phyloP scores from a whole-genome alignment of 1,139 yeast species.

The Candida tropicalis region DNA sequence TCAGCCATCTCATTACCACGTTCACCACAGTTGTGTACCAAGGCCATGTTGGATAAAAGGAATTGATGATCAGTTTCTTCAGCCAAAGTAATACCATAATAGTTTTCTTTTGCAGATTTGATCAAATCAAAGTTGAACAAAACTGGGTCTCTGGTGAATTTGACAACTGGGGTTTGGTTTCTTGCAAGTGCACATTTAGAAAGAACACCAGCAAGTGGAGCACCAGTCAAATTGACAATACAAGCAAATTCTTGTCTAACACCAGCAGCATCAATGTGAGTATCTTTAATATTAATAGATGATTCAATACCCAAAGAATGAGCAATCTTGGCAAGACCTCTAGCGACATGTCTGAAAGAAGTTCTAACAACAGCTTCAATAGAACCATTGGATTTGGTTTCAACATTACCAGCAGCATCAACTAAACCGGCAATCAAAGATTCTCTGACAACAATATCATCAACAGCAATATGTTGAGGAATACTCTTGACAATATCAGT shows the following conservation, averaged over 20 bases:
- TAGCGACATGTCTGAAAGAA: slow-evolving; percentile 26
- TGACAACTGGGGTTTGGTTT: slow-evolving; percentile 12
- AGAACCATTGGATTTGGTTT: slow-evolving; percentile 13
- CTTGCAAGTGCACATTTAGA: slow-evolving; percentile 21
- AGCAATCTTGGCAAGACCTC: slow-evolving; percentile 34
- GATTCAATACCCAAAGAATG: slow-evolving; percentile 41
- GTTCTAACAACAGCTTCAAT: slow-evolving; percentile 30
- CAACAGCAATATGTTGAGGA: slow-evolving; percentile 21
- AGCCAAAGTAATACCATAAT: slow-evolving; percentile 42
- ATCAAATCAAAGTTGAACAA: slow-evolving; percentile 25
- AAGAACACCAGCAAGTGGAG: slow-evolving; percentile 23
- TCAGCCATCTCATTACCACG: slow-evolving; percentile 99
- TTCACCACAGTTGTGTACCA: slow-evolving; percentile 67
- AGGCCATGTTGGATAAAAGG: slow-evolving; percentile 34
- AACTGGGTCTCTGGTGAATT: slow-evolving; percentile 7
- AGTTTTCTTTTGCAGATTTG: slow-evolving; percentile 28
- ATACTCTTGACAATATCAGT: slow-evolving; percentile 14
- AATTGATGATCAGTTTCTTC: slow-evolving; percentile 42
- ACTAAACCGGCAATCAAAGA: slow-evolving; percentile 41
- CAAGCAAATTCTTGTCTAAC: slow-evolving; percentile 12
- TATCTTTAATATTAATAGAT: slow-evolving; percentile 19
- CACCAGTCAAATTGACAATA: slow-evolving; percentile 19
- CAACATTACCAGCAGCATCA: slow-evolving; percentile 36
- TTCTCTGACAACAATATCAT: slow-evolving; percentile 35
- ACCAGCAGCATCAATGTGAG: slow-evolving; percentile 4